Evolutionary conservation across 163 green algal genomes (phyloP), one percentile per base, ranked within the genome.

Genomic region (Scenedesmus sp.): DNA sequence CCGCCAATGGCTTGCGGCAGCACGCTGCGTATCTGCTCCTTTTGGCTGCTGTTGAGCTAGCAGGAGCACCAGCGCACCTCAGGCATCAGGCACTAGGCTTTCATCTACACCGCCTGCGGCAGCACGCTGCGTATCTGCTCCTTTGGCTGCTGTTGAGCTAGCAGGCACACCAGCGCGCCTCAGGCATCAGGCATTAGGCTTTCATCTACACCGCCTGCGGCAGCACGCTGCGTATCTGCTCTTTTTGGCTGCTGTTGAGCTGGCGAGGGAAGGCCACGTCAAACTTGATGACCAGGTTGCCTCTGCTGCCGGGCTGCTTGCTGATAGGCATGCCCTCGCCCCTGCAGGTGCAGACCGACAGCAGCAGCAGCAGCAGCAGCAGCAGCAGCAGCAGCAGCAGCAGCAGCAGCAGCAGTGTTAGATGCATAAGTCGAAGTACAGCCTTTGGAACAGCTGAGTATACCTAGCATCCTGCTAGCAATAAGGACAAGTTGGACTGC

Each of bases 291-390:
- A 95, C 70, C 59, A 99, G 81, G 93, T 99, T 96, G 12, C 97
- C 97, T 55, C 94, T 96, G 0, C 46, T 86, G 6, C 97, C 96
- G 0, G 95, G 95, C 20, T 83, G 57, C 87, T 97, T 98, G 82
- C 89, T 95, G 60, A 98, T 96, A 23, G 97, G 97, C 97, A 98
- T 99, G 92, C 97, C 97, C 93, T 99, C 97, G 18, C 96, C 96
- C 74, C 93, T 96, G 92, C 54, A 89, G 34, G 34, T 46, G 34
- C 76, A 84, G 12, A 6, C 57, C 56, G n/a, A 15, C n/a, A 60
- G 12, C 9, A 82, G 23, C 6, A 6, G 34, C 13, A 76, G 57
- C 26, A 76, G 87, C 77, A 88, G 18, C 77, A 86, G 56, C 87
- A 87, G 55, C 52, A 84, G 55, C 18, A 16, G 84, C 26, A 77